phyloP scores from a whole-genome alignment of 495 filamentous ascomycete species.

The Hypoxylon lienhwacheense region DNA sequence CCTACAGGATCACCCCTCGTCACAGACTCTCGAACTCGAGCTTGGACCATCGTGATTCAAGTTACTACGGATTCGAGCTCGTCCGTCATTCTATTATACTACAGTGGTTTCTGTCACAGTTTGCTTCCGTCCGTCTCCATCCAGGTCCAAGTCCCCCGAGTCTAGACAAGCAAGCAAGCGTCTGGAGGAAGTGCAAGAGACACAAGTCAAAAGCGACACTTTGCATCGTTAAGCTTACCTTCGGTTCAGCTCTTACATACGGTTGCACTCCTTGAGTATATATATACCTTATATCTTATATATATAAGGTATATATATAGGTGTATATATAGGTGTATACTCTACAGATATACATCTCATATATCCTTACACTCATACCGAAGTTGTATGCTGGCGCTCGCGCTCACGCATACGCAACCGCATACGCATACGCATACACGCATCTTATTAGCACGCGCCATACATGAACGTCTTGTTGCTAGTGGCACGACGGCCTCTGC shows the following conservation, averaged over 20 bases:
- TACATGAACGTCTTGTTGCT: neutral
- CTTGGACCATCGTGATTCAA: slow-evolving; percentile 12
- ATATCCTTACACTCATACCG: too few species aligned
- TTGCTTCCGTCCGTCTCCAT: neutral
- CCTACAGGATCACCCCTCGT: slow-evolving; percentile 1
- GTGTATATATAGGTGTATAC: slow-evolving; percentile 1
- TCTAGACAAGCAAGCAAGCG: slow-evolving; percentile 5
- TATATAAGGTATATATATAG: neutral
- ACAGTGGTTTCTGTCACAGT: slow-evolving; percentile 13
- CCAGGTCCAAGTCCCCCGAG: neutral
- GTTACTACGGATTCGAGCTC: slow-evolving; percentile 9
- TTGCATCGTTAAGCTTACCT: slow-evolving; percentile 22
- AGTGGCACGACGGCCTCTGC: slow-evolving; percentile 9
- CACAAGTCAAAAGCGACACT: slow-evolving; percentile 6
- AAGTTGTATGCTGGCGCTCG: too few species aligned
- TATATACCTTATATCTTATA: slow-evolving; percentile 1
- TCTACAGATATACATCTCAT: too few species aligned
- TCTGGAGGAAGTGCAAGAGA: slow-evolving; percentile 7
- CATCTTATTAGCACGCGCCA: neutral
- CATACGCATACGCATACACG: neutral
- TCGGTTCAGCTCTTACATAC: too few species aligned
- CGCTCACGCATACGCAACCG: too few species aligned
- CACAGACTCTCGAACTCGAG: slow-evolving; percentile 5
- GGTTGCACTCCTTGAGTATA: too few species aligned
- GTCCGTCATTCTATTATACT: slow-evolving; percentile 11